phyloP scores from a whole-genome alignment of 768 basidiomycete species.

The Podaxis rugospora region DNA sequence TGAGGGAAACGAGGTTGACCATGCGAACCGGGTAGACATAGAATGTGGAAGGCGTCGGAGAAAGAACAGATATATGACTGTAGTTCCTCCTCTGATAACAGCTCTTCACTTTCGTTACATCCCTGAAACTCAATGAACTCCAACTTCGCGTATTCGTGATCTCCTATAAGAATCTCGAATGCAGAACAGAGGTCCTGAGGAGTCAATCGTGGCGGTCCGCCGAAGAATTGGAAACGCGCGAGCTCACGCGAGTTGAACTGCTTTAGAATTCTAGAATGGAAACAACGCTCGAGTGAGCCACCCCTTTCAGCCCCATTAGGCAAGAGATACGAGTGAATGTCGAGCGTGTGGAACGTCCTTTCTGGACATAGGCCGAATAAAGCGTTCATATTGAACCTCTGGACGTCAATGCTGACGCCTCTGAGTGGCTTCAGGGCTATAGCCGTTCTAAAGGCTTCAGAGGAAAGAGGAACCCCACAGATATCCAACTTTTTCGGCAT shows the following conservation, averaged over 20 bases:
- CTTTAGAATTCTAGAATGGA: background rate
- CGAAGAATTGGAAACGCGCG: background rate
- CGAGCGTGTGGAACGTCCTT: background rate
- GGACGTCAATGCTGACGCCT: background rate
- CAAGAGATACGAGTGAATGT: background rate
- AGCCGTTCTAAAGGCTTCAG: background rate
- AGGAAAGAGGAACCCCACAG: background rate
- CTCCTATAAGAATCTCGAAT: background rate
- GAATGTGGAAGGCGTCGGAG: background rate
- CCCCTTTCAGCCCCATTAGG: background rate
- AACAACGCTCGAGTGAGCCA: background rate
- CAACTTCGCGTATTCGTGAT: background rate
- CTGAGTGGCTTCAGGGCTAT: background rate
- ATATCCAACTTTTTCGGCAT: constrained; percentile 1
- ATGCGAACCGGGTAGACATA: background rate
- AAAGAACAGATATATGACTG: constrained; percentile 1
- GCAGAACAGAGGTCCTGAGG: background rate
- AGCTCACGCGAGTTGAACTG: background rate
- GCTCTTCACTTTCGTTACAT: background rate
- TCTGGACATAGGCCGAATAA: background rate
- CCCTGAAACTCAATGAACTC: background rate
- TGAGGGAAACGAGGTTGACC: background rate
- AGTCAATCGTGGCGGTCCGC: background rate
- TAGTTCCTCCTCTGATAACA: background rate
- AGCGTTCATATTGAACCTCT: background rate